Evolutionary conservation across 1,284 basidiomycete species (phyloP), one percentile per base, ranked within the genome.

Genomic region (Boletus semigastroideus): DNA sequence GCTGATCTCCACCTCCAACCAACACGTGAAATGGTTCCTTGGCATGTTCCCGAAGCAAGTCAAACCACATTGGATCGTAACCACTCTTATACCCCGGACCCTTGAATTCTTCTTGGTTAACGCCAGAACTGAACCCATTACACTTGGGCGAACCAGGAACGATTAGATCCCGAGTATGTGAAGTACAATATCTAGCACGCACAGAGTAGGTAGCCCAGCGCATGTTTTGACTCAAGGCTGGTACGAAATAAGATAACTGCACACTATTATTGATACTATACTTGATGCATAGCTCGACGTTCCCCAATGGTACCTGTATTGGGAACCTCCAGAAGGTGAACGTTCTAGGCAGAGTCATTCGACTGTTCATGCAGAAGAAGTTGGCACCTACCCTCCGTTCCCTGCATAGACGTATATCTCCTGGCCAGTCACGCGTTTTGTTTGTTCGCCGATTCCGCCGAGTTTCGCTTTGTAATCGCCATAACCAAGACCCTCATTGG

Each of bases 251-350:
- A 38, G 82, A 79, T 52, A 93, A 76, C 50, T 83, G 78, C 49
- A 87, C 85, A 1, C 94, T 91, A 22, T 81, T 72, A 63, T 95
- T 94, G 58, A 94, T 76, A 42, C 78, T 78, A 65, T 98, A 98
- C 48, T 75, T 77, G 42, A 97, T 79, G n/a, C 78, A 73, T 78
- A 92, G 90, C 72, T 96, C 92, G 34, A 77, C 72, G 9, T 77
- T 71, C 5, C 79, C 77, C 9, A 98, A 70, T 6, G 92, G 92
- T 50, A 99, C 79, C 59, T 89, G 83, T 50, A 98, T 83, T 67
- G 89, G 80, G 76, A 98, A 98, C 49, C 97, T 80, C 92, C 94
- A 98, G 74, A 99, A 99, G 1, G 92, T 93, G 66, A 82, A 92
- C 0, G 88, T 87, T 14, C 92, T 89, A 41, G 28, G 48, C 11